These are phyloP conservation scores for Cinnamomum chago DNA, from an alignment of 164 flowering plant species.

Conservation along the genomic window DNA sequence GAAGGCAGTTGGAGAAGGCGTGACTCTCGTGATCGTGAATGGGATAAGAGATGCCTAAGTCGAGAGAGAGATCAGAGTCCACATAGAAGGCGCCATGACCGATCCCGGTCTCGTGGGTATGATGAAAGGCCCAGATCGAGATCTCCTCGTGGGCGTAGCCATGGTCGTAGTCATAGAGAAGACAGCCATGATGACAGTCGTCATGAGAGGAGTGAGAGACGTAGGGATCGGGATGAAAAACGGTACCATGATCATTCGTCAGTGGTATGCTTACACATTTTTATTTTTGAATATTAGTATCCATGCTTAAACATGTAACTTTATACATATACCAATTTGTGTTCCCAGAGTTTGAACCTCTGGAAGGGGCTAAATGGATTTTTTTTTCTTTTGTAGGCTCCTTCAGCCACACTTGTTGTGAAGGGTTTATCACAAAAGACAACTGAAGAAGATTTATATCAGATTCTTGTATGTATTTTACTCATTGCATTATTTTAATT, in stretches of 20 bases:
- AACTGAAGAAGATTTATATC: slow-evolving; percentile 89
- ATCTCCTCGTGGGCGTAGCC: slow-evolving; percentile 83
- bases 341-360: background rate
- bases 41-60: slow-evolving; percentile 62
- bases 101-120: slow-evolving; percentile 65
- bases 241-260: slow-evolving; percentile 55
- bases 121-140: slow-evolving; percentile 79
- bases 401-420: slow-evolving; percentile 95
- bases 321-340: too few relatives aligned
- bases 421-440: slow-evolving; percentile 96
- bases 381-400: slow-evolving; percentile 49
- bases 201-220: slow-evolving; percentile 60
- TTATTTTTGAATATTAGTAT: background rate
- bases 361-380: background rate
- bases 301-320: too few relatives aligned
- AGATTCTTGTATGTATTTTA: slow-evolving; percentile 59
- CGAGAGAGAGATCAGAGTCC: slow-evolving; percentile 78
- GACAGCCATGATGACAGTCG: slow-evolving; percentile 82
- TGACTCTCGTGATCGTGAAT: slow-evolving; percentile 64
- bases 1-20: slow-evolving; percentile 63
- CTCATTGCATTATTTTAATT: background rate
- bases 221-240: slow-evolving; percentile 80
- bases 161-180: slow-evolving; percentile 74
- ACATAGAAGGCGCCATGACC: slow-evolving; percentile 53
- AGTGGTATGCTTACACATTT: slow-evolving; percentile 46